Base-by-base conservation (phyloP, 306 rosid genomes). In the Glycyrrhiza uralensis region DNA sequence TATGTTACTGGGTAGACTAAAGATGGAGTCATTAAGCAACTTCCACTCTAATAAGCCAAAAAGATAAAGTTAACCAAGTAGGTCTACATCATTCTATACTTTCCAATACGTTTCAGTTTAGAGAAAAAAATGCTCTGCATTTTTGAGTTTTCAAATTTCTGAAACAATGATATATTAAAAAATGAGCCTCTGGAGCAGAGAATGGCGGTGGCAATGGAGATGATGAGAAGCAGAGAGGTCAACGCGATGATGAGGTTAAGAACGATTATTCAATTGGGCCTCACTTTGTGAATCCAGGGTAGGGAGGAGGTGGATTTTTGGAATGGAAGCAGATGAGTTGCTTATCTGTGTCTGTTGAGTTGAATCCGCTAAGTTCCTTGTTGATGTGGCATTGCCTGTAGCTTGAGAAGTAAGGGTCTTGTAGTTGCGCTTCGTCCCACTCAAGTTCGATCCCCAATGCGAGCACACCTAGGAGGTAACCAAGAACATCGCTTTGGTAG, bases 351-450 rank as follows among this genome's bases (percentile, higher is more conserved):
- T 85, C 83, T 0, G 98, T 75, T 0, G 86, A 80, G 50, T 94
- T 89, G 81, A 83, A 94, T 6, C 97, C 98, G 23, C 98, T 91
- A 26, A 75, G 49, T 1, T 96, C 97, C 2, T 74, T 77, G 1
- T 55, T 74, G 4, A 72, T 22, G 9, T 32, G 13, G 49, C 99
- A 94, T 5, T 67, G 69, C 3, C 17, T 85, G 79, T 97, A 94
- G 33, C 57, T 80, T 0, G 80, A 22, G 65, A 91, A 94, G 83
- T 82, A 94, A 5, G 85, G 56, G 32, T 88, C 99, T 17, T 80
- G 83, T 8, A n/a, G 83, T 32, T 57, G 29, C n/a, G 64, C 64
- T 72, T 83, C 75, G 23, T 94, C 95, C 99, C 99, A 94, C 57
- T 91, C 84, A 8, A 94, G 44, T n/a, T 80, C 81, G 39, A 94